phyloP scores from a whole-genome alignment of 202 grass and related monocot genomes.

The Hordeum pubiflorum region DNA sequence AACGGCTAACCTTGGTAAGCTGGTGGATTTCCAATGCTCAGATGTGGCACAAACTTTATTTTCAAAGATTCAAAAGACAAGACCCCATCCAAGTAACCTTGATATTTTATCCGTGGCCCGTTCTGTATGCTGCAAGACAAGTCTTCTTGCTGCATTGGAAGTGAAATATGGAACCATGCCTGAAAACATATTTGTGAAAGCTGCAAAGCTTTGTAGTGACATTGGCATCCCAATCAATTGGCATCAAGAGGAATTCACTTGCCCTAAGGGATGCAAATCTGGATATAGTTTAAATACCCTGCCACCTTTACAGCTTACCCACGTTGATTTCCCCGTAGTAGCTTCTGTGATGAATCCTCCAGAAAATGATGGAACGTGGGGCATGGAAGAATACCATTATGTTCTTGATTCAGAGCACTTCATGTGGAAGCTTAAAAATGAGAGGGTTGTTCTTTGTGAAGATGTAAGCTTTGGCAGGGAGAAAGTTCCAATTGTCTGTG shows the following conservation, averaged over 20 bases:
- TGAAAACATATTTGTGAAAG: conserved; percentile 81
- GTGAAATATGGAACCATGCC: conserved; percentile 73
- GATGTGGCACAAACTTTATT: conserved; percentile 66
- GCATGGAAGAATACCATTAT: conserved; percentile 74
- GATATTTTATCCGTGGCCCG: conserved; percentile 83
- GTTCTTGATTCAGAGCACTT: conserved; percentile 74
- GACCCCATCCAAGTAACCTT: conserved; percentile 69
- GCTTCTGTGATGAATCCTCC: conserved; percentile 24
- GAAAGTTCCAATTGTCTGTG: conserved; percentile 65
- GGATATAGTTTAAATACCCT: conserved; percentile 32
- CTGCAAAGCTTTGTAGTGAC: conserved; percentile 92
- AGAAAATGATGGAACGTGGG: conserved; percentile 40
- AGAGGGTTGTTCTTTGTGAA: conserved; percentile 62
- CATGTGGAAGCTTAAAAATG: conserved; percentile 50
- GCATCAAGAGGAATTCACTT: conserved; percentile 81
- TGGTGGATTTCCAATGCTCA: conserved; percentile 62
- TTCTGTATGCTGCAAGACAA: conserved; percentile 72
- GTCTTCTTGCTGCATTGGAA: conserved; percentile 63
- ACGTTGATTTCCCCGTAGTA: conserved; percentile 22
- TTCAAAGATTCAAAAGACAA: conserved; percentile 85
- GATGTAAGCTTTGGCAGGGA: conserved; percentile 90
- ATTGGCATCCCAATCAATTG: conserved; percentile 75
- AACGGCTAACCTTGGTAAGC: conserved; percentile 48
- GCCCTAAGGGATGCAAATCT: conserved; percentile 74
- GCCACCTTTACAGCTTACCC: conserved; percentile 37